phyloP scores from a whole-genome alignment of 2,329 filamentous ascomycete species.

The Aaosphaeria arxii region DNA sequence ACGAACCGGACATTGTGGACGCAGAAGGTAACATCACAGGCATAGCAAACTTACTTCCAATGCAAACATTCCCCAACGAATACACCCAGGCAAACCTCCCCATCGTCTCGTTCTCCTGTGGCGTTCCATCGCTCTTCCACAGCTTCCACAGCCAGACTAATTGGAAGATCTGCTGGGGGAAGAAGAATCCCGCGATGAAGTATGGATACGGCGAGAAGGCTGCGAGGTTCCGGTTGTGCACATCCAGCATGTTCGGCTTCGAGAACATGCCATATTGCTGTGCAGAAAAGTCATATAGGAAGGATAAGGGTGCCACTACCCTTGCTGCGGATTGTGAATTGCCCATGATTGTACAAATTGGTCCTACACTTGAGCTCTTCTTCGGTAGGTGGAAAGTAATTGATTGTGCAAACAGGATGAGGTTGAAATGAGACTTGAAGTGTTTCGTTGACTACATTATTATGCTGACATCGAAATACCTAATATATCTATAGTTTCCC shows the following conservation, averaged over 20 bases:
- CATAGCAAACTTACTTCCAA: constrained; percentile 47
- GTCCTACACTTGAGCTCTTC: no score
- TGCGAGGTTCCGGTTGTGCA: constrained; percentile 57
- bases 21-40: neutral
- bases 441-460: no score
- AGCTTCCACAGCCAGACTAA: constrained; percentile 57
- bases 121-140: constrained; percentile 46
- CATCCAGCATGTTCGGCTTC: constrained; percentile 57
- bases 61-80: constrained; percentile 56
- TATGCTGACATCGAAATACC: no score
- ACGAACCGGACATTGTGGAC: neutral
- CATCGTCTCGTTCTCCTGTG: constrained; percentile 49
- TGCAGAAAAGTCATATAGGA: constrained; percentile 55
- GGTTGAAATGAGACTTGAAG: no score
- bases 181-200: constrained; percentile 61
- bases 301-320: constrained; percentile 54
- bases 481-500: no score
- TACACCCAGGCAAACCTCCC: constrained; percentile 56
- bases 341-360: constrained; percentile 41
- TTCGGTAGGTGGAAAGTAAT: no score
- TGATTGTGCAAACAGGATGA: no score
- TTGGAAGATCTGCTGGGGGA: constrained; percentile 59
- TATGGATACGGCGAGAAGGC: constrained; percentile 59
- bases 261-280: constrained; percentile 60
- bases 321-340: constrained; percentile 53